These are phyloP conservation scores for Zopfochytrium polystomum DNA, from an alignment of 371 early-diverging fungal species.

Conservation along the genomic window DNA sequence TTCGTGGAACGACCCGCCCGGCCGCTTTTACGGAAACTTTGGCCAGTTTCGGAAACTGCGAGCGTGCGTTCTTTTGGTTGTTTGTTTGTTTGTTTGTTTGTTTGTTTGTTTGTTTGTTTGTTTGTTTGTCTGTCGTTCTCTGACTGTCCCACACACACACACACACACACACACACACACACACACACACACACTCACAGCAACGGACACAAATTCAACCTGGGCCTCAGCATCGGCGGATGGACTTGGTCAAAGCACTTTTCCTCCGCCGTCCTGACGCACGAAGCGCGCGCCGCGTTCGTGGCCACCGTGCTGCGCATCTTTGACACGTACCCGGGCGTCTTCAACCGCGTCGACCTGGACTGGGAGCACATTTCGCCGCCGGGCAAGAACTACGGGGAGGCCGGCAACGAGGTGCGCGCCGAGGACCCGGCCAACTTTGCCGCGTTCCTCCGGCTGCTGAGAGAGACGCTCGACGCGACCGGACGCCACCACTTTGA, in stretches of 20 bases:
- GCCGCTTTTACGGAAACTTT: constrained; percentile 64
- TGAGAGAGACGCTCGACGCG: constrained; percentile 62
- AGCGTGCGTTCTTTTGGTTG: constrained; percentile 37
- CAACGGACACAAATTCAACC: too few species aligned
- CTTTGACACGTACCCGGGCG: constrained; percentile 44
- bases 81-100: too few species aligned
- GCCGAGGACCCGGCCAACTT: constrained; percentile 73
- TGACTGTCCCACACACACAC: too few species aligned
- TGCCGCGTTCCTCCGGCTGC: constrained; percentile 63
- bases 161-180: too few species aligned
- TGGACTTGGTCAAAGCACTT: constrained; percentile 87
- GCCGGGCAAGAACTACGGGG: constrained; percentile 59
- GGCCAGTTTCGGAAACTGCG: constrained; percentile 76
- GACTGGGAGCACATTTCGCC: constrained; percentile 86
- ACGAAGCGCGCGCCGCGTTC: constrained; percentile 56
- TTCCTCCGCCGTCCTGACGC: constrained; percentile 61
- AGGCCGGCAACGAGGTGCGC: constrained; percentile 52
- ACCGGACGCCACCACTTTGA: constrained; percentile 21
- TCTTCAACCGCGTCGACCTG: constrained; percentile 44
- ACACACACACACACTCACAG: too few species aligned
- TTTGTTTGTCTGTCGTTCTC: too few species aligned
- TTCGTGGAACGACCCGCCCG: constrained; percentile 42
- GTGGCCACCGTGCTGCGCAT: constrained; percentile 58
- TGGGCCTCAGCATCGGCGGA: constrained; percentile 70
- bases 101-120: too few species aligned